These are phyloP conservation scores for Malus hybrid DNA, from an alignment of 331 rosid species.

Conservation along the genomic window DNA sequence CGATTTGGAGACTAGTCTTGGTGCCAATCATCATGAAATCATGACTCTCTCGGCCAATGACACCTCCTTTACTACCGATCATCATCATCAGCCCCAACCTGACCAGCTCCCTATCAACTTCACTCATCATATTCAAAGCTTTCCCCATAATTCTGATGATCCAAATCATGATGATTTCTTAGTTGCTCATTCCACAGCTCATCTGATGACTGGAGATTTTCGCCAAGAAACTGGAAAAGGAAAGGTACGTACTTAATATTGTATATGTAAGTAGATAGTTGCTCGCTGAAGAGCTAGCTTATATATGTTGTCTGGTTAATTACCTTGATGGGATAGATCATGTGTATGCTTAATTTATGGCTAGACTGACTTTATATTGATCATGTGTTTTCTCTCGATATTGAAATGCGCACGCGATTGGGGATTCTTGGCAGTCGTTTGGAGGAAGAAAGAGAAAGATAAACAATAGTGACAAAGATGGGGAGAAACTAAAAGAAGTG, in stretches of 20 bases:
- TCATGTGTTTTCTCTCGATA: background rate
- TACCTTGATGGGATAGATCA: background rate
- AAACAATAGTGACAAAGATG: conserved; percentile 7
- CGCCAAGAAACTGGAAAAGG: background rate
- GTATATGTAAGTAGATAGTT: background rate
- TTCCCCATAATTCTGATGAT: conserved; percentile 1
- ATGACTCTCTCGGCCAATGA: background rate
- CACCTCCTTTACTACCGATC: background rate
- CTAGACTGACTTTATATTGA: background rate
- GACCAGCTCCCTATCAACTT: conserved; percentile 12
- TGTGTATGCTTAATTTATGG: background rate
- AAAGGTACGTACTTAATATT: background rate
- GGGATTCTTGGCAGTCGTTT: conserved; percentile 16
- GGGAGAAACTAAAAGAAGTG: conserved; percentile 36
- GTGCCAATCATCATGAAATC: conserved; percentile 2
- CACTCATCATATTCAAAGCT: conserved; percentile 2
- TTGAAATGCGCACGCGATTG: background rate
- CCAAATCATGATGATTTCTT: background rate
- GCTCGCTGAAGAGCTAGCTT: background rate
- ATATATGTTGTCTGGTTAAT: background rate
- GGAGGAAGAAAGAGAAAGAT: conserved; percentile 54
- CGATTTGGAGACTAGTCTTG: background rate
- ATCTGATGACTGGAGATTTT: background rate
- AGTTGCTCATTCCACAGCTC: background rate
- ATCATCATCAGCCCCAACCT: background rate